Conservation (phyloP, 83 land plant genomes). For the Larix sibirica region DNA sequence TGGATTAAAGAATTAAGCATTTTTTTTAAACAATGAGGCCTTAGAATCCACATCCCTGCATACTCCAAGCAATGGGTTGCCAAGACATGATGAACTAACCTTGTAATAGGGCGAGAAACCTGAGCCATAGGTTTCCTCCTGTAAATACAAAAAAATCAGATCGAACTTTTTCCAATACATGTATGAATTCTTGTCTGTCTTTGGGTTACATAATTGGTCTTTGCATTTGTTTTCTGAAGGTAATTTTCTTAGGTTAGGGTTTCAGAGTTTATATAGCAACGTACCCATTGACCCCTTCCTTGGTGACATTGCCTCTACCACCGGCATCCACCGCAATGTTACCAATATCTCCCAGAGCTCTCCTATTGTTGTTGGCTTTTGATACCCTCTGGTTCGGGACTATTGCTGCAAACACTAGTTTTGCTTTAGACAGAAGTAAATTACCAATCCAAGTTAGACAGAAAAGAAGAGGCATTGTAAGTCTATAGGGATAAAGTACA, state of each 20-base stretch:
- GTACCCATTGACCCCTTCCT: conserved; percentile 12
- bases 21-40: no score
- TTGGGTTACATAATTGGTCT: background rate
- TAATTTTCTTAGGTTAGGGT: no score
- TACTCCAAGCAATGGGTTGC: no score
- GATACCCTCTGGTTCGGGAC: background rate
- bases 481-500: background rate
- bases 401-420: background rate
- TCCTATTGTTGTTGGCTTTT: conserved; percentile 6
- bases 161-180: background rate
- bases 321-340: conserved; percentile 8
- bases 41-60: no score
- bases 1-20: no score
- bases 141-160: background rate
- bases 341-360: conserved; percentile 17
- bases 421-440: background rate
- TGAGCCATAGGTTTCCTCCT: background rate
- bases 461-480: background rate
- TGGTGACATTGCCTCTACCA: background rate
- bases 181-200: background rate
- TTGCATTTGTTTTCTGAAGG: background rate
- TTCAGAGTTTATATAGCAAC: background rate
- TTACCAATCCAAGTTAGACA: background rate
- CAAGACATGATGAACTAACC: background rate
- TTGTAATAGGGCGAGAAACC: conserved; percentile 4